These are phyloP conservation scores for Ramaria sp. DNA, from an alignment of 768 basidiomycete species.

Conservation along the genomic window DNA sequence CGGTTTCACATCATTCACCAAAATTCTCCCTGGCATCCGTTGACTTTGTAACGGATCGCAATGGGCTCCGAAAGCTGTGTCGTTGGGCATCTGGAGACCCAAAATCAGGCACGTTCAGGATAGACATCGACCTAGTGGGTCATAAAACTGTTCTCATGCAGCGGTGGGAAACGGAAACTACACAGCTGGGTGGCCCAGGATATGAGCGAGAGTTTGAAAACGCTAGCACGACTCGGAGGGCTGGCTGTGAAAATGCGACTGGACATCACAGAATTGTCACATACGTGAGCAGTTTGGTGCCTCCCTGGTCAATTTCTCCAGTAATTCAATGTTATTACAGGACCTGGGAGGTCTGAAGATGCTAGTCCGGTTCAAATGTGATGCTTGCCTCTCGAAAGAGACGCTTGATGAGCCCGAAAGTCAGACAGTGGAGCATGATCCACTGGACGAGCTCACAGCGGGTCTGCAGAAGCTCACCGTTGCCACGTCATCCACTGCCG, in stretches of 20 bases:
- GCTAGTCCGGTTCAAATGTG: constrained; percentile 30
- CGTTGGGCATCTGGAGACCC: constrained; percentile 33
- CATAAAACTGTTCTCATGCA: constrained; percentile 48
- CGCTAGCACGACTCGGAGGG: constrained; percentile 36
- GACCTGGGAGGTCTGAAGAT: constrained; percentile 47
- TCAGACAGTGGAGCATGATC: background rate
- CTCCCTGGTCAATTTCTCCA: background rate
- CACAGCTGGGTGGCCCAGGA: constrained; percentile 10
- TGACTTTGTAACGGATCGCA: constrained; percentile 53
- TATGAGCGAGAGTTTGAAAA: constrained; percentile 58
- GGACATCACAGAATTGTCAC: constrained; percentile 54
- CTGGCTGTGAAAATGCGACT: constrained; percentile 37
- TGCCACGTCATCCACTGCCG: background rate
- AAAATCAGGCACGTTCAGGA: constrained; percentile 45
- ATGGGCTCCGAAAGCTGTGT: constrained; percentile 51
- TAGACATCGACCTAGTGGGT: constrained; percentile 58
- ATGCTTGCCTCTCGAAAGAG: constrained; percentile 5
- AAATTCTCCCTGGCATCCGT: constrained; percentile 27
- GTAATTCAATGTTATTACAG: constrained; percentile 21
- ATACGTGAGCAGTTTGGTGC: constrained; percentile 37
- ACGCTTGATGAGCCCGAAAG: too few relatives aligned
- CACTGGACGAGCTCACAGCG: background rate
- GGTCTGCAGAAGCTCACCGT: background rate
- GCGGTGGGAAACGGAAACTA: constrained; percentile 39
- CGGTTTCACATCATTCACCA: constrained; percentile 32